Evolutionary conservation across 228 moss, liverwort and hornwort genomes (phyloP).

Genomic region (Sphagnum fallax): DNA sequence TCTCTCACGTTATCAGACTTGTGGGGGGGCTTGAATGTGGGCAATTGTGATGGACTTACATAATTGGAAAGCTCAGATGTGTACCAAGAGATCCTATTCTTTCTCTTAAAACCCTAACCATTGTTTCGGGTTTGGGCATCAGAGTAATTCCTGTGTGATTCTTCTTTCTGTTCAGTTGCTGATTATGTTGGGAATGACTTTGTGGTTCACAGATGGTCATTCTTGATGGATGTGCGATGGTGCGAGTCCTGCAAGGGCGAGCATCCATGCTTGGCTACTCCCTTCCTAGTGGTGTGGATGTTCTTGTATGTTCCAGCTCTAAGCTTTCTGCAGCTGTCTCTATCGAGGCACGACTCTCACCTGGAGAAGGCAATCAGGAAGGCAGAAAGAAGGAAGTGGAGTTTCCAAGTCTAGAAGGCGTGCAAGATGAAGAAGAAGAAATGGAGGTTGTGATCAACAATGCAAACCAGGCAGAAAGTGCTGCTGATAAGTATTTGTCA

Average conservation of each 20-base stretch:
- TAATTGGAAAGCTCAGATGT: not conserved
- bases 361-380: conserved; percentile 9
- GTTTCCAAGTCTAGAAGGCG: not conserved
- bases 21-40: not conserved
- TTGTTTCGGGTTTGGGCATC: not conserved
- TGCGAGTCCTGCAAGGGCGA: conserved; percentile 59
- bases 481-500: conserved; percentile 10
- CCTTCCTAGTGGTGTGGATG: conserved; percentile 49
- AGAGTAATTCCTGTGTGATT: not conserved
- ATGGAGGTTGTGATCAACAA: conserved; percentile 14
- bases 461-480: conserved; percentile 12
- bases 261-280: conserved; percentile 78
- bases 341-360: conserved; percentile 37
- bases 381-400: not conserved
- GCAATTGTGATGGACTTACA: not conserved
- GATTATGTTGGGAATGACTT: not conserved
- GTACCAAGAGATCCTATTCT: not conserved
- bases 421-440: not conserved
- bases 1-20: not conserved
- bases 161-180: not conserved
- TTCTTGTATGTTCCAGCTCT: conserved; percentile 78
- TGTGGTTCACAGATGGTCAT: conserved; percentile 41
- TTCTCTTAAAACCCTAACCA: not conserved
- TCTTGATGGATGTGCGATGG: conserved; percentile 84
- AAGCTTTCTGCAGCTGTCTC: conserved; percentile 64